phyloP scores from a whole-genome alignment of 1,284 basidiomycete genomes.

The Cryptococcus sp. region DNA sequence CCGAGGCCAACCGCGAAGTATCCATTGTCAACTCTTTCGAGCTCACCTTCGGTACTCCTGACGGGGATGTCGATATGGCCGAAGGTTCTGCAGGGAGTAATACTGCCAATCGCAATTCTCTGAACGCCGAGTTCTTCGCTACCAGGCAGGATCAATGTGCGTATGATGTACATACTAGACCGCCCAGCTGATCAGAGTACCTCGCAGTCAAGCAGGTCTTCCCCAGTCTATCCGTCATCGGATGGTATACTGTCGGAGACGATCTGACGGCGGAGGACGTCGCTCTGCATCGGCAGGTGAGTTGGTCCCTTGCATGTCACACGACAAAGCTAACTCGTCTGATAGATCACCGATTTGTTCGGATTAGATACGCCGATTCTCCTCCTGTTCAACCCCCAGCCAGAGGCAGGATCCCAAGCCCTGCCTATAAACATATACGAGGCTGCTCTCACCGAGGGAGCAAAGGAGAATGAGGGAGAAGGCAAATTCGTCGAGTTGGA shows the following conservation, averaged over 20 bases:
- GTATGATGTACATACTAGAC: constrained; percentile 35
- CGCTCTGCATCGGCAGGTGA: constrained; percentile 79
- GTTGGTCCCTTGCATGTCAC: constrained; percentile 26
- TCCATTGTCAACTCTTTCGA: constrained; percentile 98
- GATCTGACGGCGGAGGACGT: constrained; percentile 73
- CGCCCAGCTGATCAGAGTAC: constrained; percentile 4
- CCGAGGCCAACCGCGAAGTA: constrained; percentile 87
- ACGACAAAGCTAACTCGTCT: constrained; percentile 61
- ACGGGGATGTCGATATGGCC: constrained; percentile 29
- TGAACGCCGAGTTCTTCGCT: constrained; percentile 77
- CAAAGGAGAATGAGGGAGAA: constrained; percentile 46
- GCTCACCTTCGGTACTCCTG: constrained; percentile 58
- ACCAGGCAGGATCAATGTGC: constrained; percentile 86
- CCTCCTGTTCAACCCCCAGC: constrained; percentile 56
- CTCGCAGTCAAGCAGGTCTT: constrained; percentile 91
- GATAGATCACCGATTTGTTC: constrained; percentile 53
- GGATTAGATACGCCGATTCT: constrained; percentile 57
- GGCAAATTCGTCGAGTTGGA: constrained; percentile 69
- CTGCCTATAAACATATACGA: constrained; percentile 89
- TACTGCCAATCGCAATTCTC: constrained; percentile 45
- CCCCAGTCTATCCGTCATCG: constrained; percentile 91
- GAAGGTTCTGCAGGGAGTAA: constrained; percentile 38
- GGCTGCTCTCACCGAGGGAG: constrained; percentile 76
- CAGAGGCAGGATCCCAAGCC: constrained; percentile 56
- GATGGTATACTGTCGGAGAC: constrained; percentile 89